Base-by-base conservation (phyloP, 2,329 filamentous ascomycete species). In the Phaeomoniella chlamydospora region DNA sequence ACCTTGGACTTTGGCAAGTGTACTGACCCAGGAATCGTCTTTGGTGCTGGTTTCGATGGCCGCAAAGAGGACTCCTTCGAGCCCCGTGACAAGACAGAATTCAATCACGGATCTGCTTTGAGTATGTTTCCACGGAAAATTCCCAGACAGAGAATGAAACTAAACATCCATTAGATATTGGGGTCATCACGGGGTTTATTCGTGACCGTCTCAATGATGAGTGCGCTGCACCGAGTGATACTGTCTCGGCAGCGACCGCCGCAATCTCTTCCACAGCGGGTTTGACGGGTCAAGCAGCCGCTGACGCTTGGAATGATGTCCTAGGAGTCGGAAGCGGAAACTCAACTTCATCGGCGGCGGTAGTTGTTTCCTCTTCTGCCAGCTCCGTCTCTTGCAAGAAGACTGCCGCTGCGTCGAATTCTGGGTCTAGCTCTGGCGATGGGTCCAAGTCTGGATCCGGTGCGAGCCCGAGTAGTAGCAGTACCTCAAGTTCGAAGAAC, bases 61-160 rank as follows among this genome's bases (percentile, higher is more conserved):
- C 62, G 62, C 46, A 51, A 62, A 31, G 52, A 58, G 17, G 47
- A 53, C 16, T 56, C 58, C 9, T 67, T 65, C 40, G 52, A 62
- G 44, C 54, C 63, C 26, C 49, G 48, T 9, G 56, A 66, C 48
- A 47, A 57, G 47, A 35, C 41, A 18, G 51, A 49, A 48, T 72
- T 71, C 55, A 59, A 56, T 50, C 68, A 72, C 52, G 66, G 67
- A 35, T 68, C 64, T 3, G 67, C 67, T 10, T 49, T 59, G 29
- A 60, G 32, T 34, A 34, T 17, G 32, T 18, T 32, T 13, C 13
- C 14, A 32, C 13, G 17, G 6, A 18, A 17, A 4, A 15, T 18
- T 15, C 32, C 18, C 9, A 18, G 6, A 12, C 9, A 18, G 9
- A 9, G 13, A 9, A 17, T 17, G 9, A 9, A 17, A 17, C 17